Conservation (phyloP, 2,329 filamentous ascomycete genomes). For the Drechmeria coniospora region DNA sequence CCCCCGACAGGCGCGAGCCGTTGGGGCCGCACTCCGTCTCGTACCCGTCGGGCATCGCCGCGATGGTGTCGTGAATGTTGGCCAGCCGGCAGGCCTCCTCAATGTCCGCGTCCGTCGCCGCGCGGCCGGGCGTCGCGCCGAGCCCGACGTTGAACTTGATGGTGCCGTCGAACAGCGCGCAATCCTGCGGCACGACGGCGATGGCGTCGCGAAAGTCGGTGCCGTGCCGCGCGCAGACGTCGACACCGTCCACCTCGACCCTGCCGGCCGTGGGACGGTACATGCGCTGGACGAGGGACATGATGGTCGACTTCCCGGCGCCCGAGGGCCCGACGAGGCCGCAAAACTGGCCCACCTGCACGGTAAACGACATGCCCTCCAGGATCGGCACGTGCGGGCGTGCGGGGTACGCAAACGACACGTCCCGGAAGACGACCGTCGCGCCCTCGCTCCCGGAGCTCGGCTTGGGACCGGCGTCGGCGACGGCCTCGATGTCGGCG, state of each 20-base stretch:
- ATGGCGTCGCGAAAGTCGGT: slow-evolving; percentile 34
- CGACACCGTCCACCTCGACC: slow-evolving; percentile 28
- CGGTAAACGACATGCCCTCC: slow-evolving; percentile 36
- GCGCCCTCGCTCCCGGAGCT: slow-evolving; percentile 18
- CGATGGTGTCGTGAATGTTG: slow-evolving; percentile 56
- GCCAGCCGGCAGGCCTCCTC: slow-evolving; percentile 50
- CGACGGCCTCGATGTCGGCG: slow-evolving; percentile 24
- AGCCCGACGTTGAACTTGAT: slow-evolving; percentile 40
- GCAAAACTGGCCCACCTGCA: slow-evolving; percentile 43
- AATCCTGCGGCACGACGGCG: slow-evolving; percentile 42
- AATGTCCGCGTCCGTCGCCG: slow-evolving; percentile 44
- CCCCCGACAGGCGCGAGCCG: slow-evolving; percentile 59
- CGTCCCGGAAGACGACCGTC: slow-evolving; percentile 38
- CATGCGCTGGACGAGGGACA: slow-evolving; percentile 37
- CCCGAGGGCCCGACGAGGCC: slow-evolving; percentile 52
- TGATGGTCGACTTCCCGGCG: slow-evolving; percentile 51
- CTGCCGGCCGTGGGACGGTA: slow-evolving; percentile 26
- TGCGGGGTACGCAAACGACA: slow-evolving; percentile 51
- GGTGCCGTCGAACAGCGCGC: slow-evolving; percentile 40
- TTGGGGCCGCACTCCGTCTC: slow-evolving; percentile 55
- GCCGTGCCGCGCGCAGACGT: slow-evolving; percentile 26
- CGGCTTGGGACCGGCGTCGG: slow-evolving; percentile 11
- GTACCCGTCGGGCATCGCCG: slow-evolving; percentile 47
- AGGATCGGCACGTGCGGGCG: slow-evolving; percentile 43
- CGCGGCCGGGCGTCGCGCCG: slow-evolving; percentile 36